Evolutionary conservation across 139 green algal genomes (phyloP).

Genomic region (Limnomonas spitsbergensis): DNA sequence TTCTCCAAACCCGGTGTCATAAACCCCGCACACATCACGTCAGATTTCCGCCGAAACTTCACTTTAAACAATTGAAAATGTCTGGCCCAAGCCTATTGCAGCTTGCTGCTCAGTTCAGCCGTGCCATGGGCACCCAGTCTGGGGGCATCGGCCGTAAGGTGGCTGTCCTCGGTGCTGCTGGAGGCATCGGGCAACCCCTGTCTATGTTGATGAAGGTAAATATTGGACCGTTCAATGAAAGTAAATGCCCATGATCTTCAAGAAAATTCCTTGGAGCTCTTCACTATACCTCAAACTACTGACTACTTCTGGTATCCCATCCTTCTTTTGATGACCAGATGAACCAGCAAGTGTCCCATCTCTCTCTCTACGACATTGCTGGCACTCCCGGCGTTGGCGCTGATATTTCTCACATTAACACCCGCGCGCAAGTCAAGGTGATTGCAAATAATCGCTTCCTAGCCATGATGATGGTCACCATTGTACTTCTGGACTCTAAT

Average conservation of each 20-base stretch:
- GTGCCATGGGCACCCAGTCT: neutral
- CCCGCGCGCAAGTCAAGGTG: conserved; percentile 75
- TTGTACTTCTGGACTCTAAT: neutral
- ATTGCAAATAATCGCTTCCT: no score
- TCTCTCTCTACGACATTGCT: conserved; percentile 54
- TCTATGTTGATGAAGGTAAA: conserved; percentile 91
- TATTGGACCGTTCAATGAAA: no score
- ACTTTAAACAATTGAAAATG: no score
- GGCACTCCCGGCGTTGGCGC: conserved; percentile 87
- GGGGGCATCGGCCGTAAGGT: conserved; percentile 64
- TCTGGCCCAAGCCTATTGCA: neutral
- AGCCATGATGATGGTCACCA: neutral
- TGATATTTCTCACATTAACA: conserved; percentile 96
- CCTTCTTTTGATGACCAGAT: conserved; percentile 31
- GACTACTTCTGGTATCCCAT: neutral
- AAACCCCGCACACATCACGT: no score
- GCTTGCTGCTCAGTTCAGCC: neutral
- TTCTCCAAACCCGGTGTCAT: no score
- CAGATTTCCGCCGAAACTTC: no score
- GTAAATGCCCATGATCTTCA: neutral
- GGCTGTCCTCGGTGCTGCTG: conserved; percentile 90
- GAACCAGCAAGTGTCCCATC: conserved; percentile 46
- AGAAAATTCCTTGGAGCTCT: no score
- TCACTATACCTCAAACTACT: neutral
- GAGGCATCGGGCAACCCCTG: conserved; percentile 96